Base-by-base conservation (phyloP, 768 basidiomycete genomes). In the Porphyrellus cyaneotinctus region DNA sequence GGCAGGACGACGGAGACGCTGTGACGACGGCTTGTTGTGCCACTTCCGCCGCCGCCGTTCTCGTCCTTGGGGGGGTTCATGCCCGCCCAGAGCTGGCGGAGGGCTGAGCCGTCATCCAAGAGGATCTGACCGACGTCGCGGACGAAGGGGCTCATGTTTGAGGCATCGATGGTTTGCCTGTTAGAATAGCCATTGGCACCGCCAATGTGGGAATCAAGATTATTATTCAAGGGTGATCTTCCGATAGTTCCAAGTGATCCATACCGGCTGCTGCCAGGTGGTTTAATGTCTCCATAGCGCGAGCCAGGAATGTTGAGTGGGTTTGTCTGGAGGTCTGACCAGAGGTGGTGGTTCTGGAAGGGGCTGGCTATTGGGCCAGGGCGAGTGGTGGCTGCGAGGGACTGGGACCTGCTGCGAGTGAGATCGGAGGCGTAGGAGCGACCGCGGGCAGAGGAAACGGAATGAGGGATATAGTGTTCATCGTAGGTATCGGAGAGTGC, bases 141-240 rank as follows among this genome's bases (percentile, higher is more conserved):
- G n/a, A 88, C 81, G 65, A 93, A 92, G 0, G 90, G 91, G 57
- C 82, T 84, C 80, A 89, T 87, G 66, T 91, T 92, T 28, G 88
- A 87, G 37, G 81, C 69, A 68, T 91, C 78, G 22, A 69, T 68
- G 30, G 75, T 63, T 53, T 75, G 71, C 57, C 70, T 69, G 59
- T 57, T 72, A 51, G 74, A 71, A 69, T 72, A 71, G 61, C 75
- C 79, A 69, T 79, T 81, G 62, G 74, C 70, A 53, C 67, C 64
- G 60, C 74, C 74, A 60, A 74, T 69, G 54, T 75, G 74, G 42
- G 77, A 79, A 62, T 79, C 79, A 56, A 73, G 67, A 56, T 71
- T 69, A 57, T 78, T 75, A 71, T 78, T 77, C 65, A 74, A 78
- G 44, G 82, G 77, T 24, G 81, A 84, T 66, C 77, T 74, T 52